phyloP scores from a whole-genome alignment of 306 rosid genomes.

The Trifolium subterraneum region DNA sequence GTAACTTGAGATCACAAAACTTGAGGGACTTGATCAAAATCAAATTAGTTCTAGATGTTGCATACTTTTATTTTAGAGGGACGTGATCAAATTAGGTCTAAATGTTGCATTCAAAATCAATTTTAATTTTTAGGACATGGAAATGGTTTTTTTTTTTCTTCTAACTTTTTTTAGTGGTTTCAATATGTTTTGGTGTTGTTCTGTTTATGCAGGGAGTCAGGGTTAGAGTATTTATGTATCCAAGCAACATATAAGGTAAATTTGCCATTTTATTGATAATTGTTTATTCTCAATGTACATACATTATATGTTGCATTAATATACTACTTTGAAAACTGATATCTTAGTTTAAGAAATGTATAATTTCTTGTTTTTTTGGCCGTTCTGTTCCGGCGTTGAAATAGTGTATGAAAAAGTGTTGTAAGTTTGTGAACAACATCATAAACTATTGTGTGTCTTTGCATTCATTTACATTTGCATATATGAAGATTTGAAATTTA shows the following conservation, averaged over 20 bases:
- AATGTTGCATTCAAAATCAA: too few species aligned
- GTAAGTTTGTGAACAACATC: too few species aligned
- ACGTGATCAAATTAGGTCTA: too few species aligned
- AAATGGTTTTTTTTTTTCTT: background rate
- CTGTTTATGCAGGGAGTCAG: constrained; percentile 71
- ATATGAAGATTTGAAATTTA: constrained; percentile 31
- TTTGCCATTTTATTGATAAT: background rate
- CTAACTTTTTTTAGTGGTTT: background rate
- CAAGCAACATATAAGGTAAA: constrained; percentile 88
- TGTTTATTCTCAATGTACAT: background rate
- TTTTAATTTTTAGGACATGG: constrained; percentile 48
- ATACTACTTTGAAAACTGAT: background rate
- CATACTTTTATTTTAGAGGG: too few species aligned
- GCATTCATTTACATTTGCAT: constrained; percentile 17
- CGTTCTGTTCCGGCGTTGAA: too few species aligned
- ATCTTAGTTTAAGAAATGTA: background rate
- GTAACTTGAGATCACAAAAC: too few species aligned
- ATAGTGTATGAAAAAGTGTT: too few species aligned
- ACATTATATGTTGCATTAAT: background rate
- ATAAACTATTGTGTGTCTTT: constrained; percentile 20
- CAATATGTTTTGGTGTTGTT: constrained; percentile 16
- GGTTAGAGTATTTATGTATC: constrained; percentile 95
- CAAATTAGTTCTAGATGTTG: too few species aligned
- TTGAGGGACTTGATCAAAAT: too few species aligned
- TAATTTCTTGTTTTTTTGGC: background rate